A percentile compares a stretch with the other conserved stretches of the same genome.
Evolutionary conservation across 2,329 filamentous ascomycete species (phyloP).

Genomic region (Pseudonectria buxi): DNA sequence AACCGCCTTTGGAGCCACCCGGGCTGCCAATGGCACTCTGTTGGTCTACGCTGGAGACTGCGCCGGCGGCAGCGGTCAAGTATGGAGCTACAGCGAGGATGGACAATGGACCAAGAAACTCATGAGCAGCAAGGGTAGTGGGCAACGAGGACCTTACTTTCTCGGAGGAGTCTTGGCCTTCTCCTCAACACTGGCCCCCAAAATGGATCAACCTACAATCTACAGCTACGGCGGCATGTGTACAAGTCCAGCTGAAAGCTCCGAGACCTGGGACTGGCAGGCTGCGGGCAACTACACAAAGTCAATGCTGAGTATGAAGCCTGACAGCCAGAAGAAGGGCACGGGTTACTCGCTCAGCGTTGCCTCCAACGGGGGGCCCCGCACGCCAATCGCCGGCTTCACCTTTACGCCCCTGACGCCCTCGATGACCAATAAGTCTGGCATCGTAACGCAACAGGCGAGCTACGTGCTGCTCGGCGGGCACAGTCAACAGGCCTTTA

Average conservation of each 20-base stretch:
- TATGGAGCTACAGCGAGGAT: conserved; percentile 57
- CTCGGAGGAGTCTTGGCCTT: conserved; percentile 58
- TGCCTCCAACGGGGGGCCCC: conserved; percentile 48
- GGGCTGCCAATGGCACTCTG: conserved; percentile 63
- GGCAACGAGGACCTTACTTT: conserved; percentile 37
- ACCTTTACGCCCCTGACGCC: conserved; percentile 68
- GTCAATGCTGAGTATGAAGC: conserved; percentile 62
- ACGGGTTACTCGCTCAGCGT: conserved; percentile 30
- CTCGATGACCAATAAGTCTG: conserved; percentile 61
- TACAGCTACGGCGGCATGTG: conserved; percentile 94
- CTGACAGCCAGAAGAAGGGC: conserved; percentile 28
- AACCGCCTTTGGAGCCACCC: conserved; percentile 59
- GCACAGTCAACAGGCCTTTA: conserved; percentile 74
- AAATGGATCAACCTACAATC: conserved; percentile 46
- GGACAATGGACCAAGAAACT: conserved; percentile 17
- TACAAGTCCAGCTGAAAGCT: conserved; percentile 39
- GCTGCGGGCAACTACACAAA: conserved; percentile 71
- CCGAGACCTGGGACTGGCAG: conserved; percentile 47
- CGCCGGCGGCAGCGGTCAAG: conserved; percentile 40
- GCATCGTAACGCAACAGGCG: conserved; percentile 62
- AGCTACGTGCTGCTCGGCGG: conserved; percentile 79
- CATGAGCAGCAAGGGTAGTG: conserved; percentile 13
- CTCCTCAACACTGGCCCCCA: conserved; percentile 50
- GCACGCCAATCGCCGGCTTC: conserved; percentile 80
- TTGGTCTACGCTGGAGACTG: conserved; percentile 72